Conservation (phyloP, 805 yeast genomes). For the Danielozyma ontarioensis region DNA sequence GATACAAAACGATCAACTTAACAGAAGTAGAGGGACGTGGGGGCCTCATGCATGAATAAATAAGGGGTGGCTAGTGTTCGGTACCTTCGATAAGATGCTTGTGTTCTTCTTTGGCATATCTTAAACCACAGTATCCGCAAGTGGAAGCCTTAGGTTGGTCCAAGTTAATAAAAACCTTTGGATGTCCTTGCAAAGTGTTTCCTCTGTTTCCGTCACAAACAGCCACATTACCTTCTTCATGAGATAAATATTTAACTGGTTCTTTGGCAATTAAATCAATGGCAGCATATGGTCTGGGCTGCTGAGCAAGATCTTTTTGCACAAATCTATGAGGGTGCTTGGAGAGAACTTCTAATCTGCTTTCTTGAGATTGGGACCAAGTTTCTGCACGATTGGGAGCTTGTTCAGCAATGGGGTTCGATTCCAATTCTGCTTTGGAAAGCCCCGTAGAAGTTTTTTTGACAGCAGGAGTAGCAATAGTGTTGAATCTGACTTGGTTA, state of each 20-base stretch:
- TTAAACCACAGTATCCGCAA: conserved; percentile 79
- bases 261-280: conserved; percentile 74
- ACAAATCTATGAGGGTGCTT: conserved; percentile 57
- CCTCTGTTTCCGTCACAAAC: conserved; percentile 81
- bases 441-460: conserved; percentile 11
- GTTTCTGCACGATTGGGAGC: conserved; percentile 70
- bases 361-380: conserved; percentile 69
- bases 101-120: conserved; percentile 54
- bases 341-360: conserved; percentile 51
- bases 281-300: conserved; percentile 81
- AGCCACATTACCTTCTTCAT: conserved; percentile 51
- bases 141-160: conserved; percentile 68
- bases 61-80: not conserved
- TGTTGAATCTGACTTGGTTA: conserved; percentile 8
- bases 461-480: conserved; percentile 3
- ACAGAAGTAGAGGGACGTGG: not conserved
- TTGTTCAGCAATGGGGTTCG: conserved; percentile 42
- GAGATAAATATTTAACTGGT: conserved; percentile 59
- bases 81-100: conserved; percentile 33
- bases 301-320: conserved; percentile 60
- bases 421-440: conserved; percentile 13
- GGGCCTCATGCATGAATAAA: not conserved
- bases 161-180: conserved; percentile 73
- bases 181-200: conserved; percentile 70
- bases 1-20: not conserved